phyloP scores from a whole-genome alignment of 768 basidiomycete species.

The Lactarius quietus region DNA sequence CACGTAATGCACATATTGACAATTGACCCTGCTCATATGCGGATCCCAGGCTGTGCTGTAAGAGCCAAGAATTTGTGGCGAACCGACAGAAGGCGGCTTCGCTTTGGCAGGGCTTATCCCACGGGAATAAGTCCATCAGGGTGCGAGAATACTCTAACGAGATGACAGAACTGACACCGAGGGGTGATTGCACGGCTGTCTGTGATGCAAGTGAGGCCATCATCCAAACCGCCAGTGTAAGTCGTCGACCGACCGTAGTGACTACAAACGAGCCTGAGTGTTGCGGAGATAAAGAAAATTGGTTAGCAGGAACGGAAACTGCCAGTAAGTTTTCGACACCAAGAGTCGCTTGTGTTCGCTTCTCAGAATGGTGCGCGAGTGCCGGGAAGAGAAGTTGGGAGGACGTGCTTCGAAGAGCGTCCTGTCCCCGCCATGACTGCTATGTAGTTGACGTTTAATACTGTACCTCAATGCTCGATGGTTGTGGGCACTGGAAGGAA shows the following conservation, averaged over 20 bases:
- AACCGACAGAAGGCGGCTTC: background rate
- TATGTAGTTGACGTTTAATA: background rate
- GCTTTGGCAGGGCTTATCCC: background rate
- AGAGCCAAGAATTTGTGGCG: background rate
- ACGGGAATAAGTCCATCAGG: background rate
- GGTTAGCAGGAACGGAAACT: background rate
- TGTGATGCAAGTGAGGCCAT: no score
- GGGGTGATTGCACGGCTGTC: conserved; percentile 6
- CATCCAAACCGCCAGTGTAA: background rate
- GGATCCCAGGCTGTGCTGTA: background rate
- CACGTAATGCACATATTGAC: background rate
- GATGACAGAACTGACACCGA: background rate
- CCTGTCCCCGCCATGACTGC: conserved; percentile 16
- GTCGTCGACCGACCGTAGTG: background rate
- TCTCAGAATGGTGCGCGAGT: background rate
- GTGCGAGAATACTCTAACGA: background rate
- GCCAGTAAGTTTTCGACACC: background rate
- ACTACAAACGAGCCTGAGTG: background rate
- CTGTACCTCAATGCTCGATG: background rate
- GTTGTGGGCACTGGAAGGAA: background rate
- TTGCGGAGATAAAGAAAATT: background rate
- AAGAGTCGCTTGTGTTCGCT: background rate
- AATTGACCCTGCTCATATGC: background rate
- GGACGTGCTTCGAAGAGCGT: conserved; percentile 11
- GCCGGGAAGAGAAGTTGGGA: background rate